A percentile compares a stretch with the other conserved stretches of the same genome.
Evolutionary conservation across 495 filamentous ascomycete species (phyloP).

Genomic region (Aspergillus sparsus): DNA sequence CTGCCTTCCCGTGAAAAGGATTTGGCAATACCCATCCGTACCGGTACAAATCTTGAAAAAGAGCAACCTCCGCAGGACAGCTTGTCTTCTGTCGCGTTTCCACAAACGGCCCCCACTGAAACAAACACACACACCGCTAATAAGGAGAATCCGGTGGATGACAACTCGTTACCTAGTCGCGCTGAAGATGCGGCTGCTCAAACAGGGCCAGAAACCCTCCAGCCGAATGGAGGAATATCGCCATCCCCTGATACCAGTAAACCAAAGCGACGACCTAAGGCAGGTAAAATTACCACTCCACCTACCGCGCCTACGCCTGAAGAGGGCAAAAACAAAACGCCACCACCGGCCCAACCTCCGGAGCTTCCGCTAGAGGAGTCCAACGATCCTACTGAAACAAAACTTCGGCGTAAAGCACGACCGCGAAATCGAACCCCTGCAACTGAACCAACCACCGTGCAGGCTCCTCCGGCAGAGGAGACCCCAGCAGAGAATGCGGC

Average conservation of each 20-base stretch:
- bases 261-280: neutral
- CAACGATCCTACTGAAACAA: neutral
- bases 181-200: neutral
- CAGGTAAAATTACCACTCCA: neutral
- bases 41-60: constrained; percentile 2
- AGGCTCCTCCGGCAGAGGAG: constrained; percentile 10
- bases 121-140: neutral
- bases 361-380: too few species aligned
- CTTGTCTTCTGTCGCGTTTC: neutral
- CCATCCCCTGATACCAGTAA: neutral
- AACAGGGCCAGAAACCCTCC: constrained; percentile 5
- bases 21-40: constrained; percentile 4
- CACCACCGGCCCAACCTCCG: too few species aligned
- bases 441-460: constrained; percentile 11
- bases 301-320: too few species aligned
- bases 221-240: constrained; percentile 1
- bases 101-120: neutral
- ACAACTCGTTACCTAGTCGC: neutral
- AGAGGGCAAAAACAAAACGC: too few species aligned
- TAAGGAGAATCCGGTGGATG: neutral
- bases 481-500: constrained; percentile 5
- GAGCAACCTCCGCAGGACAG: constrained; percentile 3
- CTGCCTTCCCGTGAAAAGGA: neutral
- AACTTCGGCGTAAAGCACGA: neutral
- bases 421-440: constrained; percentile 15